Base-by-base conservation (phyloP, 108 stramenopile genomes). In the Cylindrotheca fusiformis region DNA sequence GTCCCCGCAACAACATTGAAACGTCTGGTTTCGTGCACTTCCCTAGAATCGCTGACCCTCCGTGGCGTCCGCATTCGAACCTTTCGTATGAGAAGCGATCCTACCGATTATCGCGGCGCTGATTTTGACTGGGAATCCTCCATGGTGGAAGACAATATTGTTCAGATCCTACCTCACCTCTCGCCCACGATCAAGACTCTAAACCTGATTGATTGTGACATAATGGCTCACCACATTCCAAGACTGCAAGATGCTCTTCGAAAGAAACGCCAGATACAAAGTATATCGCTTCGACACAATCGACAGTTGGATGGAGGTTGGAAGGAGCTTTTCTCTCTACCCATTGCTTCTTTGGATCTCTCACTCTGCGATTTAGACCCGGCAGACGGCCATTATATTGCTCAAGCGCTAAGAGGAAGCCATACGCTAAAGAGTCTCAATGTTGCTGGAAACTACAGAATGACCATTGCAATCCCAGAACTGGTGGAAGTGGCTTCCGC, bases 371-470 rank as follows among this genome's bases (percentile, higher is more conserved):
- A 74, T 49, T 20, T 74, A 30, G 63, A 65, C 56, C 29, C 52
- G 3, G 3, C 49, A 2, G 72, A 74, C 28, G 72, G 72, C 2
- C 14, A 53, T 3, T 8, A 10, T 1, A 30, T 74, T 26, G 65
- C 60, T 5, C 29, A 20, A 2, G 65, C 60, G 18, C 49, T 74
- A 1, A 27, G 29, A 30, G 29, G 56, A 10, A 50, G 59, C 18
- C 28, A 58, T 4, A 24, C 17, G 1, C 31, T 66, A 12, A 0
- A 61, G 23, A 51, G 64, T 32, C 23, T 74, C 19, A 62, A 28
- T 56, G 21, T 74, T 5, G 72, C 72, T 27, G 72, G 72, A 52
- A 74, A 74, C 45, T 74, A 67, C 33, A 58, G 65, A 44, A 20
- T 74, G 26, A 20, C 28, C 20, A 25, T 31, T 20, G 19, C 65